Conservation (phyloP, 208 protist genomes). For the Ichthyophonus hoferi region DNA sequence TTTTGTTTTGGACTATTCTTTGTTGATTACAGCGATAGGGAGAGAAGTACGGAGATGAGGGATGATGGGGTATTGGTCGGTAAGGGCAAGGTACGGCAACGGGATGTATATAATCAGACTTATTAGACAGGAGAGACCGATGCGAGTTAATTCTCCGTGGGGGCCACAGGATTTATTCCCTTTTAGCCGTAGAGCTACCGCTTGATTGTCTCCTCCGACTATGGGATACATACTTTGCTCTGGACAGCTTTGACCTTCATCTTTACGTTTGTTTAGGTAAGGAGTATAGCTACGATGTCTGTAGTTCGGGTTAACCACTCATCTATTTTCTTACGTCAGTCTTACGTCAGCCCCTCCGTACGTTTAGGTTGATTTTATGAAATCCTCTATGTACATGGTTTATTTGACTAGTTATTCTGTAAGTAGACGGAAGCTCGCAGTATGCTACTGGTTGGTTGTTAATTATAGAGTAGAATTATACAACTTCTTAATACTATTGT, state of each 20-base stretch:
- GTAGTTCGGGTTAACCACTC: not conserved
- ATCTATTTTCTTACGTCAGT: no score
- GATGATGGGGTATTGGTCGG: no score
- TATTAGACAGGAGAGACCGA: no score
- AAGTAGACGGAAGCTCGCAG: not conserved
- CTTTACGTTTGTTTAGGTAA: constrained; percentile 28
- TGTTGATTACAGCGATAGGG: no score
- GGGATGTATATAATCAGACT: no score
- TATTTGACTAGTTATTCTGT: not conserved
- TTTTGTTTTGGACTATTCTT: no score
- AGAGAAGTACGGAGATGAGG: not conserved
- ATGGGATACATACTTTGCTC: constrained; percentile 35
- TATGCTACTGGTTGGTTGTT: not conserved
- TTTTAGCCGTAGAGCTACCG: constrained; percentile 23
- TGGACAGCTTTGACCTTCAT: constrained; percentile 16
- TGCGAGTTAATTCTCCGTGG: no score
- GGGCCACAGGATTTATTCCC: not conserved
- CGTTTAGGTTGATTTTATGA: no score
- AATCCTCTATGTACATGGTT: not conserved
- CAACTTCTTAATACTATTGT: not conserved
- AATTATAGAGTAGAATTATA: not conserved
- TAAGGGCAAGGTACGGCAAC: no score
- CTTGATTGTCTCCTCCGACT: not conserved
- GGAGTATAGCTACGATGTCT: not conserved
- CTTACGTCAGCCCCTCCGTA: no score